These are phyloP conservation scores for Citrus maxima DNA, from an alignment of 345 rosid species.

Conservation along the genomic window DNA sequence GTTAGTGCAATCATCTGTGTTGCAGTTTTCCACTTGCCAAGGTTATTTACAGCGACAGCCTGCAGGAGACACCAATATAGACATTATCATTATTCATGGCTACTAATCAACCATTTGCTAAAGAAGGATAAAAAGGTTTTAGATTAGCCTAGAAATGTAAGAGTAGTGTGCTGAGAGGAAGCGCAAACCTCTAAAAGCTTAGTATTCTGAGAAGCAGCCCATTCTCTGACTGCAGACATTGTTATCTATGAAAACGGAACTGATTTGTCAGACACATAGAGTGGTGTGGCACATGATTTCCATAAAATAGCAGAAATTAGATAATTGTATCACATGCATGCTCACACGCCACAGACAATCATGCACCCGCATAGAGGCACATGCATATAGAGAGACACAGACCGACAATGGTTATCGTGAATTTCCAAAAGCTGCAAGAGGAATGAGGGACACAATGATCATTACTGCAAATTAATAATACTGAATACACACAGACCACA, in stretches of 20 bases:
- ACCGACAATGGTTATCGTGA: neutral
- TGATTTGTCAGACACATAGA: slow-evolving; percentile 4
- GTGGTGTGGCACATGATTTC: neutral
- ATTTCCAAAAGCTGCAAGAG: neutral
- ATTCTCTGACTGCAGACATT: slow-evolving; percentile 98
- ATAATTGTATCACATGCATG: neutral
- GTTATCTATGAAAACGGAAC: slow-evolving; percentile 63
- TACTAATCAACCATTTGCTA: neutral
- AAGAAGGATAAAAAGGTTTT: neutral
- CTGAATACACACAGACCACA: neutral
- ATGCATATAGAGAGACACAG: neutral
- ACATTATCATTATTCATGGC: neutral
- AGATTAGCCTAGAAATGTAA: neutral
- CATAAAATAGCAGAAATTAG: neutral
- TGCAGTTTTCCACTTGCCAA: slow-evolving; percentile 99
- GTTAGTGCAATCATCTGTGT: slow-evolving; percentile 92
- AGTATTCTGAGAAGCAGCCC: slow-evolving; percentile 95
- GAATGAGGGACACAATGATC: neutral
- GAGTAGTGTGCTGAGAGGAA: neutral
- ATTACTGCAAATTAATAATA: neutral
- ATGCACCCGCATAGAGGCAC: neutral
- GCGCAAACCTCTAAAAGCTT: slow-evolving; percentile 74
- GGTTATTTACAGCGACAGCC: slow-evolving; percentile 98
- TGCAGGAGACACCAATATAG: slow-evolving; percentile 14
- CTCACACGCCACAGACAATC: neutral